phyloP scores from a whole-genome alignment of 176 grass and related monocot genomes.

The Carex myosuroides region DNA sequence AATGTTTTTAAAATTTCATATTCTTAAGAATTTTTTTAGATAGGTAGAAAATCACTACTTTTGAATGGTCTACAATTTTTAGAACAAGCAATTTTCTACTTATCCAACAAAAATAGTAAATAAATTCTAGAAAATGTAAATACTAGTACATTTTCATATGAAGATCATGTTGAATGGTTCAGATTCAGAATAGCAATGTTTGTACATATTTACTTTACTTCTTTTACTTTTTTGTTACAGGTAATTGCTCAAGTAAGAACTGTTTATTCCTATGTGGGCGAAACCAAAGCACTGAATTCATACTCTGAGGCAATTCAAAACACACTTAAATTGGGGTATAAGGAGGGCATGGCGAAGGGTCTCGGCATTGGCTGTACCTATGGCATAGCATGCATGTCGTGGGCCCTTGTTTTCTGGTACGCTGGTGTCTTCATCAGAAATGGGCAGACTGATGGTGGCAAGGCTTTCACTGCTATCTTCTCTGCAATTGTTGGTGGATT shows the following conservation, averaged over 20 bases:
- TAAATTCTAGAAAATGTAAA: no score
- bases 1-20: no score
- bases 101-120: no score
- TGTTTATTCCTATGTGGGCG: slow-evolving; percentile 79
- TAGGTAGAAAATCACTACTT: no score
- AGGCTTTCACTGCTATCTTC: slow-evolving; percentile 84
- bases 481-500: slow-evolving; percentile 81
- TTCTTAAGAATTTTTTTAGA: no score
- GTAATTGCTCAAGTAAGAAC: slow-evolving; percentile 76
- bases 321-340: slow-evolving; percentile 82
- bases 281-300: slow-evolving; percentile 63
- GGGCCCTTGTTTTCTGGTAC: slow-evolving; percentile 90
- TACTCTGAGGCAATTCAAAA: slow-evolving; percentile 68
- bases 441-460: slow-evolving; percentile 73
- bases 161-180: no score
- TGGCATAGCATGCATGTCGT: slow-evolving; percentile 89
- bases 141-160: no score
- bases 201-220: slow-evolving; percentile 18
- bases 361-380: slow-evolving; percentile 83
- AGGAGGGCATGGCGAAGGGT: slow-evolving; percentile 82
- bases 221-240: slow-evolving; percentile 25
- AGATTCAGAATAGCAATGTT: background rate
- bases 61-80: no score
- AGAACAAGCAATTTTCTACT: no score
- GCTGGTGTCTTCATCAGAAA: slow-evolving; percentile 72